Conservation (phyloP, 495 filamentous ascomycete species). For the Hypoxylon subgilvum region DNA sequence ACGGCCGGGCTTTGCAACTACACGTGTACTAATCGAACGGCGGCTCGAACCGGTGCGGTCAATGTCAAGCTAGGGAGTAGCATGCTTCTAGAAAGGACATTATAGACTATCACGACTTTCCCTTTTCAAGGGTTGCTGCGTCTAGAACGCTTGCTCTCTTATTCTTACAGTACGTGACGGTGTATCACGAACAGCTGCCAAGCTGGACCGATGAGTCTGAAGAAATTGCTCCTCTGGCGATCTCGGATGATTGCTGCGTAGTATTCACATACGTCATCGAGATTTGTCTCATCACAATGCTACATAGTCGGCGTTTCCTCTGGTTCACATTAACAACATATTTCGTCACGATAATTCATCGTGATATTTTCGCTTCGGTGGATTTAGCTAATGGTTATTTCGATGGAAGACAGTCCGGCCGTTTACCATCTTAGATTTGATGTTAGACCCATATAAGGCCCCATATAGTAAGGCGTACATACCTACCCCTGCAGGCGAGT, state of each 20-base stretch:
- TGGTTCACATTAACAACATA: slow-evolving; percentile 1
- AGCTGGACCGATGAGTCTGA: neutral
- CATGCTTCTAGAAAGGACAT: slow-evolving; percentile 1
- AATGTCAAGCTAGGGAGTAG: slow-evolving; percentile 21
- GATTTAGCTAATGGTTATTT: slow-evolving; percentile 11
- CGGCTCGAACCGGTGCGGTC: slow-evolving; percentile 9
- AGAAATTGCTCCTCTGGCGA: neutral
- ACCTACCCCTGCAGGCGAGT: slow-evolving; percentile 16
- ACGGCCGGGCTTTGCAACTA: slow-evolving; percentile 21
- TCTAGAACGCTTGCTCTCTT: neutral
- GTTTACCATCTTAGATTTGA: neutral
- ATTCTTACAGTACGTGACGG: neutral
- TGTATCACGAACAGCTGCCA: neutral
- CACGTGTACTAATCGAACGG: neutral
- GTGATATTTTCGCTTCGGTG: neutral
- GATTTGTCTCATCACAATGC: slow-evolving; percentile 12
- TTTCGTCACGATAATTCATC: slow-evolving; percentile 6
- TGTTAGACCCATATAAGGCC: no score
- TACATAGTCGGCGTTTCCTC: slow-evolving; percentile 7
- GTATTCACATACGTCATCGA: slow-evolving; percentile 8
- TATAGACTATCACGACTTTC: slow-evolving; percentile 1
- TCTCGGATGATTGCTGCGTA: neutral
- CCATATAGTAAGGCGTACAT: no score
- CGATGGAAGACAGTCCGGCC: neutral
- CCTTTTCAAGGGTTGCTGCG: no score